These are phyloP conservation scores for Mortierella sp. DNA, from an alignment of 371 early-diverging fungal species.

Conservation along the genomic window DNA sequence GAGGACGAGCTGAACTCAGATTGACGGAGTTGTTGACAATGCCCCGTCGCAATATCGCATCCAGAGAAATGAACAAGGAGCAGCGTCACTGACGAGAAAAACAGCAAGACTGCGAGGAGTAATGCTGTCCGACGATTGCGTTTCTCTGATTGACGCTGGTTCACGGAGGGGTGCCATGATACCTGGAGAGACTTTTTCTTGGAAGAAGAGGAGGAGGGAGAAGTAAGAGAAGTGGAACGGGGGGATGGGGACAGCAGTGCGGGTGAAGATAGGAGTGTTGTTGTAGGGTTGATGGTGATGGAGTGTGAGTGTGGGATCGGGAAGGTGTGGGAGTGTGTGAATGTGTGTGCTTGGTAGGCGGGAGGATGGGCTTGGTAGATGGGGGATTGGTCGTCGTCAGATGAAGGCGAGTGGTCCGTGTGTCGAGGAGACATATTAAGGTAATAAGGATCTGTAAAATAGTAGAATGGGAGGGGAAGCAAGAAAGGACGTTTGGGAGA, in stretches of 20 bases:
- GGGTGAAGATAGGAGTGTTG: too few relatives aligned
- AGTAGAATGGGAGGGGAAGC: not conserved
- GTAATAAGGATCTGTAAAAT: too few relatives aligned
- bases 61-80: constrained; percentile 33
- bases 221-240: not conserved
- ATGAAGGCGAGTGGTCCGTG: not conserved
- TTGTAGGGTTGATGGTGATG: not conserved
- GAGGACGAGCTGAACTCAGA: not conserved
- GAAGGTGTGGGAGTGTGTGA: not conserved
- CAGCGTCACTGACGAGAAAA: constrained; percentile 39
- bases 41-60: constrained; percentile 43
- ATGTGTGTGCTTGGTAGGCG: constrained; percentile 12
- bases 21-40: constrained; percentile 23
- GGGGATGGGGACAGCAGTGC: not conserved
- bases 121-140: constrained; percentile 28
- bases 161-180: constrained; percentile 51
- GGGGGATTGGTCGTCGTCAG: constrained; percentile 9
- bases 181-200: constrained; percentile 35
- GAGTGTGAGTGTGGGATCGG: not conserved
- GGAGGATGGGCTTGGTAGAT: constrained; percentile 20
- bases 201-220: not conserved
- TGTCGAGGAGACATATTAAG: constrained; percentile 13
- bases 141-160: constrained; percentile 33
- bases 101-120: constrained; percentile 23
- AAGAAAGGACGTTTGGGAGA: not conserved